phyloP scores from a whole-genome alignment of 2,329 filamentous ascomycete species.

The Cercospora janseana region DNA sequence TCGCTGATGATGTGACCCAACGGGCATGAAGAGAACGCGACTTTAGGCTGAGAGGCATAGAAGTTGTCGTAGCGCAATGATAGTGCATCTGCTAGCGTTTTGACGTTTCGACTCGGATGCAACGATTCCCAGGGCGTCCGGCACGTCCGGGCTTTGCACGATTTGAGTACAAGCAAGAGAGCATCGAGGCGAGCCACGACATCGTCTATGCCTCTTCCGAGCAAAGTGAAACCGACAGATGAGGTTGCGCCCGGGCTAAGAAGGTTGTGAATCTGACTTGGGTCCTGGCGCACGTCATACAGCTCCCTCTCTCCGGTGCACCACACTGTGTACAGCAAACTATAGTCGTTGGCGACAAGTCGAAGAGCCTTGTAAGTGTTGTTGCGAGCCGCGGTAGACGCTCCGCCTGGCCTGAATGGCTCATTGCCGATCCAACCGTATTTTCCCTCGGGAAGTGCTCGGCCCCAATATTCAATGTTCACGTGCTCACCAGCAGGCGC shows the following conservation, averaged over 20 bases:
- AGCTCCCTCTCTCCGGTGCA: conserved; percentile 66
- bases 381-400: conserved; percentile 25
- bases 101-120: conserved; percentile 34
- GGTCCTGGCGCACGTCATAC: conserved; percentile 50
- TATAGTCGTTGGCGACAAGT: conserved; percentile 45
- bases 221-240: conserved; percentile 20
- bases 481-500: conserved; percentile 37
- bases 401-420: conserved; percentile 11
- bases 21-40: conserved; percentile 56
- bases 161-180: conserved; percentile 37
- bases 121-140: conserved; percentile 35
- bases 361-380: conserved; percentile 37
- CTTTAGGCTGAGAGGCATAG: conserved; percentile 41
- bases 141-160: conserved; percentile 35
- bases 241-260: conserved; percentile 12
- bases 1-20: conserved; percentile 56
- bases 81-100: conserved; percentile 32
- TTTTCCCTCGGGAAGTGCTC: conserved; percentile 32
- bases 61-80: conserved; percentile 33
- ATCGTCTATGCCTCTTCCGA: conserved; percentile 24
- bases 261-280: conserved; percentile 29
- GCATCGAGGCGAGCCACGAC: conserved; percentile 34
- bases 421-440: conserved; percentile 29
- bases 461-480: conserved; percentile 44
- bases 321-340: conserved; percentile 66